phyloP scores from a whole-genome alignment of 164 flowering plant genomes.

The Vitis vinifera region ASM3070453v1 NC_081810.1:106501-107000 shows the following conservation, averaged over 20 bases:
- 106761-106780: constrained; percentile 59
- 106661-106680: constrained; percentile 45
- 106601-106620: constrained; percentile 52
- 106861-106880: constrained; percentile 50
- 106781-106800: constrained; percentile 52
- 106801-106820: constrained; percentile 59
- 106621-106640: constrained; percentile 38
- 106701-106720: constrained; percentile 55
- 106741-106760: constrained; percentile 47
- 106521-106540: constrained; percentile 77
- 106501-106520: constrained; percentile 59
- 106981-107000: constrained; percentile 40
- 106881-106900: constrained; percentile 58
- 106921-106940: constrained; percentile 51
- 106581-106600: constrained; percentile 67
- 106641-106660: constrained; percentile 27
- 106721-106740: constrained; percentile 51
- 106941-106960: constrained; percentile 28
- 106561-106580: constrained; percentile 65
- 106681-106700: constrained; percentile 29
- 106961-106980: constrained; percentile 57
- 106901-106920: constrained; percentile 55
- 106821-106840: constrained; percentile 65
- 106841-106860: constrained; percentile 54
- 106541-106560: constrained; percentile 74